Percentiles rank a stretch among this genome's conserved stretches.
Evolutionary conservation across 495 filamentous ascomycete genomes (phyloP).

Genomic region (Aspergillus haitiensis): DNA sequence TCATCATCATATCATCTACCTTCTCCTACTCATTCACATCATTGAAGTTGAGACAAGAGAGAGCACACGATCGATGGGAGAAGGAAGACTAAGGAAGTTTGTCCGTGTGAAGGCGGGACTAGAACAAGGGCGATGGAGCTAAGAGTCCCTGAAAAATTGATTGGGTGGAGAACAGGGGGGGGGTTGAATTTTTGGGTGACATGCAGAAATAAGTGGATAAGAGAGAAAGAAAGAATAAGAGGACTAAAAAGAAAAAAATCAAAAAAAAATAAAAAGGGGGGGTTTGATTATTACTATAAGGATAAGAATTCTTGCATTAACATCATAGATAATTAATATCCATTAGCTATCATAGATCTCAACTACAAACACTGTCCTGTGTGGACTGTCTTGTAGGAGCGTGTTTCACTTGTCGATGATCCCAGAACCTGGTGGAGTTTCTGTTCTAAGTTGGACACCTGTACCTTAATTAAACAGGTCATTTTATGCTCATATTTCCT

Average conservation of each 20-base stretch:
- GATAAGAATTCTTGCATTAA: not conserved
- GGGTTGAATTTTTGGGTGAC: conserved; percentile 1
- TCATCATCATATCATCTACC: conserved; percentile 10
- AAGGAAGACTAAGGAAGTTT: not conserved
- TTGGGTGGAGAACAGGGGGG: not conserved
- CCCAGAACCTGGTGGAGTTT: too few relatives aligned
- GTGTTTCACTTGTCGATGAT: too few relatives aligned
- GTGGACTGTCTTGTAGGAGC: too few relatives aligned
- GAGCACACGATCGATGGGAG: conserved; percentile 2
- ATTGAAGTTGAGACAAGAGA: conserved; percentile 1
- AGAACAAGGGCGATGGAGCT: not conserved
- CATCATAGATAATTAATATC: too few relatives aligned
- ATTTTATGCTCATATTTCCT: too few relatives aligned
- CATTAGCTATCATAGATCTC: too few relatives aligned
- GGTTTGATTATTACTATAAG: not conserved
- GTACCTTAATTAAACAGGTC: too few relatives aligned
- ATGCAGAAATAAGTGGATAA: not conserved
- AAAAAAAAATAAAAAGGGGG: not conserved
- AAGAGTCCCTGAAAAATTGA: not conserved
- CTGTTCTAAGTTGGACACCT: too few relatives aligned
- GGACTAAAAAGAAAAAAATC: not conserved
- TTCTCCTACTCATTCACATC: conserved; percentile 11
- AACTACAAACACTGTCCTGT: too few relatives aligned
- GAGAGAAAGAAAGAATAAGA: conserved; percentile 6
- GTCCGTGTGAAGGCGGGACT: not conserved